phyloP scores from a whole-genome alignment of 1,139 yeast species.

The Insectozyma bohioensis region DNA sequence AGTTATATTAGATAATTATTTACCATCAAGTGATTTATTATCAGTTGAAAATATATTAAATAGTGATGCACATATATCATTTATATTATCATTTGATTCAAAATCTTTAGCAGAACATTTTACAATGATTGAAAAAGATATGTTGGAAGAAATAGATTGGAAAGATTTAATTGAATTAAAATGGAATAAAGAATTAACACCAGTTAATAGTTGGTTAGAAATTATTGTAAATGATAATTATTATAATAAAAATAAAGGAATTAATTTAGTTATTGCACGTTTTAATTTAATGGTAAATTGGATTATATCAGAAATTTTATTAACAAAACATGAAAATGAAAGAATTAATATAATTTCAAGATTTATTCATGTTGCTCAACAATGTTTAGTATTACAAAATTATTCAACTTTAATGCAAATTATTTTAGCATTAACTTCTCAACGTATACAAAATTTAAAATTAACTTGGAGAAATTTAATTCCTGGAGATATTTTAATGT shows the following conservation, averaged over 20 bases:
- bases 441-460: conserved; percentile 56
- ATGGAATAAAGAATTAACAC: conserved; percentile 67
- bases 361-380: conserved; percentile 82
- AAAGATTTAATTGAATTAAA: conserved; percentile 77
- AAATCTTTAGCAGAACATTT: conserved; percentile 70
- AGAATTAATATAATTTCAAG: conserved; percentile 70
- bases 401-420: conserved; percentile 87
- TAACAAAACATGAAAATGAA: conserved; percentile 60
- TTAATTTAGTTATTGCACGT: conserved; percentile 81
- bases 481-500: conserved; percentile 58
- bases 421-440: conserved; percentile 77
- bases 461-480: conserved; percentile 73
- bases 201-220: conserved; percentile 86
- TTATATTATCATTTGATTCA: conserved; percentile 71
- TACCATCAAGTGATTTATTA: conserved; percentile 29
- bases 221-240: conserved; percentile 62
- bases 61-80: conserved; percentile 64
- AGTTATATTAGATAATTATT: conserved; percentile 37
- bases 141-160: conserved; percentile 88
- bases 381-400: conserved; percentile 72
- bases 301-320: conserved; percentile 83
- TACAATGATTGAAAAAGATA: conserved; percentile 83
- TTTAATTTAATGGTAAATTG: conserved; percentile 89
- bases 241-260: conserved; percentile 57
- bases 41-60: conserved; percentile 39